phyloP scores from a whole-genome alignment of 2,329 filamentous ascomycete genomes.

The Fusarium odoratissimum region DNA sequence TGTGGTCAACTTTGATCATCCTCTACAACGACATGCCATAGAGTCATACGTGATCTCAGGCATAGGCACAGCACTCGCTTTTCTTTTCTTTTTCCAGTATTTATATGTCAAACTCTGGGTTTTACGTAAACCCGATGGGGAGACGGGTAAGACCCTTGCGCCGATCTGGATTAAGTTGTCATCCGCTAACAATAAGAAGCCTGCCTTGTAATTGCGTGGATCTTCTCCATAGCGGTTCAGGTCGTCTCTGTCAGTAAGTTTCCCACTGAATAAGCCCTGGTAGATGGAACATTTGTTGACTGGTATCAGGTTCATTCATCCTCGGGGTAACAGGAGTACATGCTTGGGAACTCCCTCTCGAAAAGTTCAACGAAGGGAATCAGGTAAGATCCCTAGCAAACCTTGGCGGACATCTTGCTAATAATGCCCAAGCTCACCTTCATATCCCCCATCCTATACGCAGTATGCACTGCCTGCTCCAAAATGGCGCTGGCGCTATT shows the following conservation, averaged over 20 bases:
- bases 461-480: conserved; percentile 47
- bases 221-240: conserved; percentile 38
- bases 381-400: neutral
- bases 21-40: conserved; percentile 39
- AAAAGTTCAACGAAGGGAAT: conserved; percentile 29
- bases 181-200: conserved; percentile 17
- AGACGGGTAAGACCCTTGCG: conserved; percentile 28
- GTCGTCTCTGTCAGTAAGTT: conserved; percentile 30
- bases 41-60: conserved; percentile 34
- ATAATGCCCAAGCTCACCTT: conserved; percentile 35
- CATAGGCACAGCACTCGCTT: conserved; percentile 34
- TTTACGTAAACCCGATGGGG: conserved; percentile 33
- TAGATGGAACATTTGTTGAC: neutral
- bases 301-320: conserved; percentile 17
- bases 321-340: conserved; percentile 44
- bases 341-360: conserved; percentile 47
- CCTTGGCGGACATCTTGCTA: neutral
- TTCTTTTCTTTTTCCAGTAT: conserved; percentile 41
- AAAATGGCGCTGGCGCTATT: conserved; percentile 55
- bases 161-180: neutral
- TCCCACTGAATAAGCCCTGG: fast-evolving
- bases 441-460: conserved; percentile 37
- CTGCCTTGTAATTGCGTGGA: conserved; percentile 35
- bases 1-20: conserved; percentile 49
- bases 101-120: conserved; percentile 42